phyloP scores from a whole-genome alignment of 208 protist genomes.

The Acanthamoeba royreba region DNA sequence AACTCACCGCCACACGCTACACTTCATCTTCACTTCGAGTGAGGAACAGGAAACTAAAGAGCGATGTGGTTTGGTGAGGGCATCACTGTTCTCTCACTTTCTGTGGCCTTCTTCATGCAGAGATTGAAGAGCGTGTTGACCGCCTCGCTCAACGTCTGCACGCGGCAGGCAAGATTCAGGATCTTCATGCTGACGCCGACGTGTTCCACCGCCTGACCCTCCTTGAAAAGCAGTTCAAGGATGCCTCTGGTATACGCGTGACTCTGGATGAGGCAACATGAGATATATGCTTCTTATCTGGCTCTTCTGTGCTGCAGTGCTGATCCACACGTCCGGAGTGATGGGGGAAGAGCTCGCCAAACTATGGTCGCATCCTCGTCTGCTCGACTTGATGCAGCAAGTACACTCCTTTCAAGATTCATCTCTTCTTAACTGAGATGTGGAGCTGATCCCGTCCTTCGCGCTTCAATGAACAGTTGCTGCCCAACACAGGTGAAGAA shows the following conservation, averaged over 20 bases:
- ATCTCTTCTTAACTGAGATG: background rate
- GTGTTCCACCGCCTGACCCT: background rate
- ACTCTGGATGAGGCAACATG: too few relatives aligned
- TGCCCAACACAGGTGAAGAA: background rate
- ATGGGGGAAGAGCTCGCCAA: background rate
- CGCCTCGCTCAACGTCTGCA: background rate
- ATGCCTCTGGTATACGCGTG: background rate
- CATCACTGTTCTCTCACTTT: background rate
- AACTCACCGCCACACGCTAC: too few relatives aligned
- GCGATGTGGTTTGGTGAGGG: too few relatives aligned
- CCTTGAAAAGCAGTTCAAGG: background rate
- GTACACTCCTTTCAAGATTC: background rate
- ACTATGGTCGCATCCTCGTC: background rate
- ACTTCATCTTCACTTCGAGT: too few relatives aligned
- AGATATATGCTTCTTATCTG: background rate
- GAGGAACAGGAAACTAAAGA: too few relatives aligned
- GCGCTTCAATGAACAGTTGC: background rate
- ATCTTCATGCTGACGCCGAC: background rate
- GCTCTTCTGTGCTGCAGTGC: background rate
- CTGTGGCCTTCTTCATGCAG: background rate
- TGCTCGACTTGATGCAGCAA: background rate
- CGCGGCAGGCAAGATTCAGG: background rate
- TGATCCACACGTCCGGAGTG: background rate
- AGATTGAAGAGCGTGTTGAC: background rate
- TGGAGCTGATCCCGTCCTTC: too few relatives aligned